phyloP scores from a whole-genome alignment of 148 eudicot species.

The Fallopia convolvulus region DNA sequence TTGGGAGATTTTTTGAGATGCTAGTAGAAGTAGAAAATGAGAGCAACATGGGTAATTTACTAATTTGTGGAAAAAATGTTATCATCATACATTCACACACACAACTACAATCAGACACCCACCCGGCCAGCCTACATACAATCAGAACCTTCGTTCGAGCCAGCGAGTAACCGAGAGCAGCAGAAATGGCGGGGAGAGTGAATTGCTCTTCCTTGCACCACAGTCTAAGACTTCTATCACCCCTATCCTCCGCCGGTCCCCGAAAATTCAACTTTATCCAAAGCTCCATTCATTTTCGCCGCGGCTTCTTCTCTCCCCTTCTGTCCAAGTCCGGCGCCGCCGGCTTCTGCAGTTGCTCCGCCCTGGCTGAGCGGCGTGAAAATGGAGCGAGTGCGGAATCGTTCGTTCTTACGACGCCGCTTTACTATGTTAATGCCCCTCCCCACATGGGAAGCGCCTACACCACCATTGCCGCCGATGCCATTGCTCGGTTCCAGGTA shows the following conservation, averaged over 20 bases:
- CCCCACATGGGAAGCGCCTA: conserved; percentile 99
- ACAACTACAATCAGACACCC: background rate
- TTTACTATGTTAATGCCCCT: conserved; percentile 98
- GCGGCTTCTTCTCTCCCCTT: conserved; percentile 16
- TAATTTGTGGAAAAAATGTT: no score
- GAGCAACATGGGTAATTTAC: no score
- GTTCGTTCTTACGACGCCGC: conserved; percentile 90
- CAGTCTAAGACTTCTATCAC: conserved; percentile 27
- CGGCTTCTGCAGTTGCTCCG: conserved; percentile 29
- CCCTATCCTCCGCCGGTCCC: conserved; percentile 22
- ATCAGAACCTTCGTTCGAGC: background rate
- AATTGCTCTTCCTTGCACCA: conserved; percentile 30
- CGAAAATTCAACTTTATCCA: conserved; percentile 18
- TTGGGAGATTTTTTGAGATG: no score
- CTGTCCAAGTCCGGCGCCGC: conserved; percentile 27
- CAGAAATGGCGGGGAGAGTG: conserved; percentile 57
- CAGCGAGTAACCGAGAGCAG: background rate
- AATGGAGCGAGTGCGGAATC: conserved; percentile 19
- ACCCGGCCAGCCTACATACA: background rate
- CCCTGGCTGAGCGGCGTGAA: background rate
- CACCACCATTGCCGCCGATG: conserved; percentile 97
- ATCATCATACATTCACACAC: no score
- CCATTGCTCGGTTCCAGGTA: conserved; percentile 97
- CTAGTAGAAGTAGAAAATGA: no score
- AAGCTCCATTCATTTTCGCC: conserved; percentile 21